Percentiles rank a stretch among this genome's conserved stretches.
phyloP scores from a whole-genome alignment of 2,329 filamentous ascomycete species.

The Aspergillus arachidicola region DNA sequence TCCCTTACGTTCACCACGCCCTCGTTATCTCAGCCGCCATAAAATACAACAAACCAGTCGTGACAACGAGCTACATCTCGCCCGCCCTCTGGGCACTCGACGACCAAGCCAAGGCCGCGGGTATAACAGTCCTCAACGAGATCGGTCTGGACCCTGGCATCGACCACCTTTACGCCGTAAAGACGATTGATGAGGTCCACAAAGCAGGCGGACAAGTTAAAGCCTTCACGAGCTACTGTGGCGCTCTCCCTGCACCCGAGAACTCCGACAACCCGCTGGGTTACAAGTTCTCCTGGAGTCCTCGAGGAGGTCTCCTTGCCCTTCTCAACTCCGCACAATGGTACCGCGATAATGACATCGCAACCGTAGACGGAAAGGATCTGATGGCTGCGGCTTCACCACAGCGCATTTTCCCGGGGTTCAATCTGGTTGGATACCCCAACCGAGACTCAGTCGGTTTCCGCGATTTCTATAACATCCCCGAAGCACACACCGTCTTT shows the following conservation, averaged over 20 bases:
- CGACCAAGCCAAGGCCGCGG: not conserved
- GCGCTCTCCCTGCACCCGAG: conserved; percentile 6
- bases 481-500: conserved; percentile 4
- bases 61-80: conserved; percentile 7
- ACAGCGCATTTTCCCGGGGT: not conserved
- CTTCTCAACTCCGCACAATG: conserved; percentile 8
- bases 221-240: conserved; percentile 10
- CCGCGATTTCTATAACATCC: conserved; percentile 6
- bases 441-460: conserved; percentile 8
- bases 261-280: conserved; percentile 7
- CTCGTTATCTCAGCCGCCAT: too few relatives aligned
- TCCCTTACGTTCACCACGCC: too few relatives aligned
- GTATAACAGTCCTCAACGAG: conserved; percentile 2
- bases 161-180: conserved; percentile 12
- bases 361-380: not conserved
- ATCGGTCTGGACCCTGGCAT: conserved; percentile 7
- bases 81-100: conserved; percentile 3
- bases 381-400: conserved; percentile 5
- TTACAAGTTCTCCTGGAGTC: conserved; percentile 12
- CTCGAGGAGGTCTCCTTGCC: conserved; percentile 1
- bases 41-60: not conserved
- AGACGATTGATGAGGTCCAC: conserved; percentile 12
- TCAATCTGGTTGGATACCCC: conserved; percentile 4
- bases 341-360: conserved; percentile 2
- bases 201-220: not conserved